Evolutionary conservation across 257 asterid species (phyloP).

Genomic region (Rauvolfia tetraphylla): DNA sequence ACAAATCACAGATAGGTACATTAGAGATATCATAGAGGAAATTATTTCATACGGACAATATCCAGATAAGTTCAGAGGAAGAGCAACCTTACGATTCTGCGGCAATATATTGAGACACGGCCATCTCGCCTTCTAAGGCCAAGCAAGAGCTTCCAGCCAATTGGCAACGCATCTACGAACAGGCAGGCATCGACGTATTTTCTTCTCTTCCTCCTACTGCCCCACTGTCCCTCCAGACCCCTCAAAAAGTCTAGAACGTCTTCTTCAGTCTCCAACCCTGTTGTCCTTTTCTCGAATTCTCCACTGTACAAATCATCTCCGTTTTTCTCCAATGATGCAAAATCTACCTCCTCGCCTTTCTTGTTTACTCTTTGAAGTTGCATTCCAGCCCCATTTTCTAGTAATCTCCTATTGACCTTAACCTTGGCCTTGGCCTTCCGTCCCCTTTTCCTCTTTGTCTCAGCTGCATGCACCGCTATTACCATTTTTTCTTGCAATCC

Average conservation of each 20-base stretch:
- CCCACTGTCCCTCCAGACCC: conserved; percentile 84
- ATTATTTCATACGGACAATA: neutral
- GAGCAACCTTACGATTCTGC: conserved; percentile 67
- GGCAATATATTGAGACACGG: conserved; percentile 67
- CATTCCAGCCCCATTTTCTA: conserved; percentile 40
- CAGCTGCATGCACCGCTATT: conserved; percentile 29
- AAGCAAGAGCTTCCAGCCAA: conserved; percentile 86
- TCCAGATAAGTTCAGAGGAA: neutral
- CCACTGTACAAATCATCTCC: conserved; percentile 63
- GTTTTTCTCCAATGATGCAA: conserved; percentile 46
- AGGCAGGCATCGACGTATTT: conserved; percentile 69
- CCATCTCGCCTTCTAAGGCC: conserved; percentile 74
- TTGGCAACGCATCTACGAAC: conserved; percentile 60
- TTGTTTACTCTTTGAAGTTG: conserved; percentile 52
- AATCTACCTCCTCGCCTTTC: conserved; percentile 61
- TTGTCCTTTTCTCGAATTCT: conserved; percentile 64
- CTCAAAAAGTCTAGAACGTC: conserved; percentile 54
- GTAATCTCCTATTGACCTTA: conserved; percentile 25
- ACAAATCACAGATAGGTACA: neutral
- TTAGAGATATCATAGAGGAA: neutral
- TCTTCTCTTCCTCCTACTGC: conserved; percentile 93
- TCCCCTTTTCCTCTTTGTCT: conserved; percentile 42
- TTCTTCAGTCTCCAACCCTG: conserved; percentile 67
- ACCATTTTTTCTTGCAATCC: conserved; percentile 39
- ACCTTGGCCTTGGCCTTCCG: conserved; percentile 19